Evolutionary conservation across 2,329 filamentous ascomycete species (phyloP), one percentile per base, ranked within the genome.

Genomic region (Alternaria longipes): DNA sequence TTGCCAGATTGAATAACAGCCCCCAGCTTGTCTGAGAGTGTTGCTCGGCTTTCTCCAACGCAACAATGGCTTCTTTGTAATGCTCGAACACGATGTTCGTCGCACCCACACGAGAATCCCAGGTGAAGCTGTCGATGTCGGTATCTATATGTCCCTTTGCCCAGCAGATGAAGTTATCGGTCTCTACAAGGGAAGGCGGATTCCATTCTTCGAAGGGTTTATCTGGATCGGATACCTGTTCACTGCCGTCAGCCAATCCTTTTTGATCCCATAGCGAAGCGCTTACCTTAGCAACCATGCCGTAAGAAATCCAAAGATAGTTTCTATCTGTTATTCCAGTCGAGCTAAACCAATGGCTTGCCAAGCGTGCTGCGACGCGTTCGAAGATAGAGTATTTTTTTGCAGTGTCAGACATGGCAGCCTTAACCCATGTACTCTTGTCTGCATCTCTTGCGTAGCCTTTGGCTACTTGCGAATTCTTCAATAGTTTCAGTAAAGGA

Each of bases 381-480:
- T 56, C 56, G 11, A 62, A n/a, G 8, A 59, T 26, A 5, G 40
- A 42, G 28, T 59, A 55, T 45, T 56, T 55, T 8, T 41, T 62
- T 18, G 50, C 26, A 3, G 40, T 34, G 1, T 54, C 44, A 4
- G 36, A 47, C 8, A 47, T 47, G 3, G 52, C 26, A 9, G 60
- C 26, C 26, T 52, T 40, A 5, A 54, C 56, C 64, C 64, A 67
- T 5, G 14, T 24, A n/a, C 11, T 42, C 30, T 63, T 65, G 28
- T 65, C n/a, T 6, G 6, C 24, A 30, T 59, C 41, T 22, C 54
- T 53, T 9, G 53, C 32, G 20, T 56, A 62, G 9, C 64, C 64
- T 56, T 51, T 59, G 22, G 56, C 47, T 8, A 56, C 60, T 36
- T 67, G 60, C 8, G 63, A 38, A 24, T 62, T 64, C 12, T 59